Evolutionary conservation across 2,329 filamentous ascomycete genomes (phyloP), one percentile per base, ranked within the genome.

Genomic region (Didymella arachidicola): DNA sequence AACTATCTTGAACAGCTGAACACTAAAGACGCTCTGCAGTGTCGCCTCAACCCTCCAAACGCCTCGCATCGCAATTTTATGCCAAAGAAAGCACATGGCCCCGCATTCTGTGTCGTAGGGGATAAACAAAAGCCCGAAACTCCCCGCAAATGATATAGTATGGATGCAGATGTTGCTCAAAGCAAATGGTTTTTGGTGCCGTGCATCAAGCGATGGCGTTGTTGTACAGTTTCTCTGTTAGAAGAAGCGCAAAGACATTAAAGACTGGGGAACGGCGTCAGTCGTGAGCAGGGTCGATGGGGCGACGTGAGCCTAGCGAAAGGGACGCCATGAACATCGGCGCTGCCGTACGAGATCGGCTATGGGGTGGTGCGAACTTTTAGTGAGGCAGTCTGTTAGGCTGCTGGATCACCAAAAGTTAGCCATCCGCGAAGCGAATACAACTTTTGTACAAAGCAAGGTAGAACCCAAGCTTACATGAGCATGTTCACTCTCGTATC

Each of bases 281-380:
- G 26, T 41, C 44, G 53, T 42, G 32, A 43, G 39, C 45, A 52
- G 52, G 10, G 34, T 55, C 53, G 52, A 55, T 46, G 34, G 29
- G 39, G 29, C 51, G 63, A 66, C 74, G 74, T 77, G 74, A 61
- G 71, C 74, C 74, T 76, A 77, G 57, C 61, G 45, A 76, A 76
- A 76, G 74, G 74, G 68, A 77, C 74, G 69, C 56, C 63, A 45
- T 43, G 45, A 48, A 38, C 56, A 58, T 50, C 57, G 45, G 50
- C 25, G 30, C 53, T 68, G 56, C 50, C 55, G 26, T 64, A 60
- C 60, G 55, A 61, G 57, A 63, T 54, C 41, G 56, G 63, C 61
- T 65, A 59, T 56, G 51, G 34, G 27, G 47, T 39, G 38, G 53
- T 58, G 53, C 53, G 56, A 57, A 63, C 63, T 68, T 65, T 67